These are phyloP conservation scores for Fusarium secorum DNA, from an alignment of 2,329 filamentous ascomycete species.

Conservation along the genomic window DNA sequence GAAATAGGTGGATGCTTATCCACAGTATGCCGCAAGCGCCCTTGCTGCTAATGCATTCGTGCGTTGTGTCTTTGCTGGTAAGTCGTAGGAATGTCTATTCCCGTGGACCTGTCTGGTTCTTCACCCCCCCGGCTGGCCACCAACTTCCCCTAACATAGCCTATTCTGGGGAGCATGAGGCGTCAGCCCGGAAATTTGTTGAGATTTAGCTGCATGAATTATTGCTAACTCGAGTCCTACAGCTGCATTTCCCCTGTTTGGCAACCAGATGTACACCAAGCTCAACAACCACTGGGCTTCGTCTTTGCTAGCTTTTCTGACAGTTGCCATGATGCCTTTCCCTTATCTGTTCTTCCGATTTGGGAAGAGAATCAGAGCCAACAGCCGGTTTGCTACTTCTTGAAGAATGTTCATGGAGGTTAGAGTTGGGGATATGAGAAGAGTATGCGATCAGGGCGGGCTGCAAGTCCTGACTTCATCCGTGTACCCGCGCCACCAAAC, in stretches of 20 bases:
- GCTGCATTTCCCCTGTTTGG: constrained; percentile 81
- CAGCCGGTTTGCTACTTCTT: constrained; percentile 60
- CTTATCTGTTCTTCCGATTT: constrained; percentile 68
- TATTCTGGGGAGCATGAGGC: background rate
- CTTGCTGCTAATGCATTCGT: constrained; percentile 86
- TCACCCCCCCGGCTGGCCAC: constrained; percentile 11
- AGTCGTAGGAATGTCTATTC: constrained; percentile 39
- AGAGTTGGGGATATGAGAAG: background rate
- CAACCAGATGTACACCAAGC: constrained; percentile 72
- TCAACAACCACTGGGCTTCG: constrained; percentile 76
- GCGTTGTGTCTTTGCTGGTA: constrained; percentile 76
- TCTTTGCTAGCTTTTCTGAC: constrained; percentile 68
- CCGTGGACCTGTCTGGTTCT: background rate
- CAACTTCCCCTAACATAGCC: background rate
- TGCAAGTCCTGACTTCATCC: background rate
- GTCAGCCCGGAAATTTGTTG: background rate
- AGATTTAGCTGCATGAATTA: background rate
- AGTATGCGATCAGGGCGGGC: background rate
- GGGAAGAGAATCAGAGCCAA: constrained; percentile 64
- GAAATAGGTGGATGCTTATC: constrained; percentile 74
- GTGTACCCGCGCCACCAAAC: constrained; percentile 12
- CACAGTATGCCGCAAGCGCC: constrained; percentile 76
- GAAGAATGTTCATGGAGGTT: background rate
- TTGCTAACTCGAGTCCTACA: constrained; percentile 39
- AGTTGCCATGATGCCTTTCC: constrained; percentile 69